Conservation (phyloP, 1,284 basidiomycete genomes). For the Puccinia sorghi region DNA sequence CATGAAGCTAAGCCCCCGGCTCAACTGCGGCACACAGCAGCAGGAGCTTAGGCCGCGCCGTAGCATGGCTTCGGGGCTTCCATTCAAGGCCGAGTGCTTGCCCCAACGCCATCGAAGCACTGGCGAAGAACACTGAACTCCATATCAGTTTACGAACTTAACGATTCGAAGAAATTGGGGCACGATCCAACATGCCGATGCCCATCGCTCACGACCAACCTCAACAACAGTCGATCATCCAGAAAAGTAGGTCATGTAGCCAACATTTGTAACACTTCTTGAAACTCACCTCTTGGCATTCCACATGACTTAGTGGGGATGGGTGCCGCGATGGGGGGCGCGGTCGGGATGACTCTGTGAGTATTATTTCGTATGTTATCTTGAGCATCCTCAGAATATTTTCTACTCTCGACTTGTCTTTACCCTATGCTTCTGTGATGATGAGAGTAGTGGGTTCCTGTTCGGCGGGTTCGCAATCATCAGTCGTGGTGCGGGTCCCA, state of each 20-base stretch:
- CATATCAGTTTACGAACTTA: background rate
- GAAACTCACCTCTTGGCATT: constrained; percentile 1
- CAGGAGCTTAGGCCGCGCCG: no score
- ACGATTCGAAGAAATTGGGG: background rate
- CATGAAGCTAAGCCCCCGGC: no score
- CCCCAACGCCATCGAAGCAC: no score
- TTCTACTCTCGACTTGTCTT: background rate
- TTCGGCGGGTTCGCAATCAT: constrained; percentile 43
- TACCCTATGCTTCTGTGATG: background rate
- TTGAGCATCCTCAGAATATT: no score
- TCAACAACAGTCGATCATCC: constrained; percentile 22
- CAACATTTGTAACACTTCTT: background rate
- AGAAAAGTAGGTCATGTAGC: constrained; percentile 15
- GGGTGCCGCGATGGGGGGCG: constrained; percentile 50
- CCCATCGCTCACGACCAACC: constrained; percentile 9
- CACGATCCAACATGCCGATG: background rate
- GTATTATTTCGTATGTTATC: no score
- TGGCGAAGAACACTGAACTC: background rate
- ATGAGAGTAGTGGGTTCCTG: constrained; percentile 29
- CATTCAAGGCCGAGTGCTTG: no score
- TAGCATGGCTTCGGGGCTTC: no score
- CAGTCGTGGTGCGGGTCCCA: constrained; percentile 39
- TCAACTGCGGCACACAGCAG: no score
- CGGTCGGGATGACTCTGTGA: constrained; percentile 45
- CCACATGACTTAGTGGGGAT: constrained; percentile 32